phyloP scores from a whole-genome alignment of 805 yeast genomes.

The Ogataea salicorniae region DNA sequence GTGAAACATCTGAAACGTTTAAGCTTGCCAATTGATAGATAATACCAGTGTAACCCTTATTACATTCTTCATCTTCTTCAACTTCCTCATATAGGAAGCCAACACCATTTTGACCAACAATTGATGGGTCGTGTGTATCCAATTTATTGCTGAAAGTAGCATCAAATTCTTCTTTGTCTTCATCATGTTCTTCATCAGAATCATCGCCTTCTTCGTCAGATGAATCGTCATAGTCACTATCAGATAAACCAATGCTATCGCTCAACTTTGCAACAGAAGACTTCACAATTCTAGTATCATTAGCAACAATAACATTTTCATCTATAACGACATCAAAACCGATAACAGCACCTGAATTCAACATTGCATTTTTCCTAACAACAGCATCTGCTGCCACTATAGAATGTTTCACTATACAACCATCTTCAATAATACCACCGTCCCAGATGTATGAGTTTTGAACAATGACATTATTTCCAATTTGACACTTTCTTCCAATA shows the following conservation, averaged over 20 bases:
- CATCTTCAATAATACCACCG: constrained; percentile 65
- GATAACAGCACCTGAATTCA: constrained; percentile 71
- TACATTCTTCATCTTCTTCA: constrained; percentile 36
- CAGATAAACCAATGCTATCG: constrained; percentile 28
- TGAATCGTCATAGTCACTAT: constrained; percentile 26
- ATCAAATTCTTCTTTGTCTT: constrained; percentile 8
- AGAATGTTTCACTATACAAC: constrained; percentile 51
- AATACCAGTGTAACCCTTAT: constrained; percentile 35
- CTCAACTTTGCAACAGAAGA: constrained; percentile 33
- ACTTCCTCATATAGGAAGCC: constrained; percentile 49
- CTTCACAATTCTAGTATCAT: constrained; percentile 49
- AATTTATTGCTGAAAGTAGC: constrained; percentile 7
- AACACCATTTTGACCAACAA: constrained; percentile 45
- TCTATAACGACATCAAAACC: constrained; percentile 73
- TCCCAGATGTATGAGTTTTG: constrained; percentile 86
- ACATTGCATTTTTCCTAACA: constrained; percentile 45
- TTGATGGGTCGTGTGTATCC: constrained; percentile 23
- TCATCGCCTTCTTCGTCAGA: constrained; percentile 16
- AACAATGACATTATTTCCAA: constrained; percentile 72
- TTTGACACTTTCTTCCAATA: constrained; percentile 79
- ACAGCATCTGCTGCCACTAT: constrained; percentile 65
- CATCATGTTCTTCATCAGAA: constrained; percentile 20
- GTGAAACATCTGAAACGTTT: constrained; percentile 49
- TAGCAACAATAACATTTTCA: constrained; percentile 41
- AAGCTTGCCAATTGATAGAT: constrained; percentile 39